Evolutionary conservation across 352 stramenopile genomes (phyloP).

Genomic region (Pythium aristosporum): DNA sequence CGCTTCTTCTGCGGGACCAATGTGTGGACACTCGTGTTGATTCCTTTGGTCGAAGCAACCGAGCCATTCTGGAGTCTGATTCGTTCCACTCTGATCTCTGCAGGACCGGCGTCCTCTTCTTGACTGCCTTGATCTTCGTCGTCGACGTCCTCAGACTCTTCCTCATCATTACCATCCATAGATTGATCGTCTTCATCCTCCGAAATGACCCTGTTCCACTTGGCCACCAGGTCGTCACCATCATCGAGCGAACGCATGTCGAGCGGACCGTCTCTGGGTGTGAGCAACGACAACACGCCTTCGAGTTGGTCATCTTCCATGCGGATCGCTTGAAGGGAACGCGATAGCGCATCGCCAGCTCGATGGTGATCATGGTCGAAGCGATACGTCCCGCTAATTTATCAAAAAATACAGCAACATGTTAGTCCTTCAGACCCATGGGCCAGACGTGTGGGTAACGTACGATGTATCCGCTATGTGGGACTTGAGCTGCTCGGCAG

Average conservation of each 20-base stretch:
- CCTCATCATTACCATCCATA: background rate
- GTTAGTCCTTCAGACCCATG: background rate
- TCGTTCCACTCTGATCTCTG: background rate
- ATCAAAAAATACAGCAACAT: background rate
- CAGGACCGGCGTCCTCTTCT: background rate
- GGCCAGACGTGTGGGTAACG: background rate
- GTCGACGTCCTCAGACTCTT: constrained; percentile 19
- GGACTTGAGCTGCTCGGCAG: constrained; percentile 53
- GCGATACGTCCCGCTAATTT: constrained; percentile 3
- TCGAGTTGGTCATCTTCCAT: constrained; percentile 13
- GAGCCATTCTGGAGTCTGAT: constrained; percentile 30
- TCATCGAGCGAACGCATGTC: background rate
- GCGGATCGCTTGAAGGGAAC: constrained; percentile 1
- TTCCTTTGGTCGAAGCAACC: constrained; percentile 10
- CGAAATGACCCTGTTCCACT: background rate
- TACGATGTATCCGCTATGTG: constrained; percentile 22
- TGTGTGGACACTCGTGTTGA: constrained; percentile 4
- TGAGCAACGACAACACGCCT: constrained; percentile 11
- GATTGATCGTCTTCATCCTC: background rate
- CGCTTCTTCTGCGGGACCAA: constrained; percentile 34
- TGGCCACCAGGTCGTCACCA: background rate
- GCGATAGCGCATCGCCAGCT: background rate
- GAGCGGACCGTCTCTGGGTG: background rate
- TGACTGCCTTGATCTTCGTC: background rate
- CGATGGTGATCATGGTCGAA: constrained; percentile 9